Evolutionary conservation across 2,329 filamentous ascomycete genomes (phyloP).

Genomic region (Pseudodiploospora longispora): DNA sequence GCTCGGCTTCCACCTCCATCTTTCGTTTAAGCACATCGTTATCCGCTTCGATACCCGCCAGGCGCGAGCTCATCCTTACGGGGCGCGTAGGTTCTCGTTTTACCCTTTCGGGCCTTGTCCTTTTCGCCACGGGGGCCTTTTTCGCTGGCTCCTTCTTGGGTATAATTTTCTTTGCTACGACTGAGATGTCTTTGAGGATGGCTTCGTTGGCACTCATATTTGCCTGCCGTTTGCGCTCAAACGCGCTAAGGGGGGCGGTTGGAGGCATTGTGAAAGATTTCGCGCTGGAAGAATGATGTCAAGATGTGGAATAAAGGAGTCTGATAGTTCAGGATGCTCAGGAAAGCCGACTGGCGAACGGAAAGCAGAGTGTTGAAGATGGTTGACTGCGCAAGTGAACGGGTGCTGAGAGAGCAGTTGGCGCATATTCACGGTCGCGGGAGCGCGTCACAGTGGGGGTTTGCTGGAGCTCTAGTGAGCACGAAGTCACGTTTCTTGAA

Average conservation of each 20-base stretch:
- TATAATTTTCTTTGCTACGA: slow-evolving; percentile 56
- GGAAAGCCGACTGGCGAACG: no score
- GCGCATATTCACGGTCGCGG: no score
- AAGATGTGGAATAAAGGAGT: not conserved
- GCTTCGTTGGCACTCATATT: slow-evolving; percentile 85
- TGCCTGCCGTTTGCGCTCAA: slow-evolving; percentile 74
- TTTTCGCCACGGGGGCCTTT: slow-evolving; percentile 27
- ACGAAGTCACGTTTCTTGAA: no score
- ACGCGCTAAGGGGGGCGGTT: slow-evolving; percentile 59
- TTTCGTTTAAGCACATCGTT: slow-evolving; percentile 41
- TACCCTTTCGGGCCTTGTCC: slow-evolving; percentile 29
- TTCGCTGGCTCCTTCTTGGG: slow-evolving; percentile 39
- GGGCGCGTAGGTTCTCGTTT: slow-evolving; percentile 41
- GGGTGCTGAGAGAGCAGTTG: no score
- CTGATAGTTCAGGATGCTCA: no score
- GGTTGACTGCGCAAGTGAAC: no score
- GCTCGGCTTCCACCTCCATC: slow-evolving; percentile 40
- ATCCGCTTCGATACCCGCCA: slow-evolving; percentile 47
- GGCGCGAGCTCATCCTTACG: slow-evolving; percentile 49
- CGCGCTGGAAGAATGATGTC: not conserved
- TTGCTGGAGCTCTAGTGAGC: no score
- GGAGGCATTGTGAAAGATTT: slow-evolving; percentile 35
- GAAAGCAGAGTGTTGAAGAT: no score
- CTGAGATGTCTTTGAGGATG: slow-evolving; percentile 67
- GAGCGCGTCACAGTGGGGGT: no score